Percentiles rank a stretch among this genome's conserved stretches.
Evolutionary conservation across 106 monocot genomes (phyloP).

Genomic region (Posidonia australis): DNA sequence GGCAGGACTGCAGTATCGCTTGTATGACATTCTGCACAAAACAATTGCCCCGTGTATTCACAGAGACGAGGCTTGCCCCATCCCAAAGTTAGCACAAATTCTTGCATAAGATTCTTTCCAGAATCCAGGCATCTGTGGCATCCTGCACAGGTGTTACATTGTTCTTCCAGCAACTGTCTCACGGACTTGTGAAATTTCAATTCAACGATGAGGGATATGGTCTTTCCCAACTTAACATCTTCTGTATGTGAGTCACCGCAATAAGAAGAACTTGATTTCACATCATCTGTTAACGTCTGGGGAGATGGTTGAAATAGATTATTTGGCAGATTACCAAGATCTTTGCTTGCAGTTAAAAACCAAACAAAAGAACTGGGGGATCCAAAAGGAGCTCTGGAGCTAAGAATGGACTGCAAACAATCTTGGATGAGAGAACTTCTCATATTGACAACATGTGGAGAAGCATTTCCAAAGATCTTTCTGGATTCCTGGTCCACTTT

Average conservation of each 20-base stretch:
- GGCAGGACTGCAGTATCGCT: constrained; percentile 80
- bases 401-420: constrained; percentile 57
- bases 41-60: constrained; percentile 88
- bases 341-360: constrained; percentile 49
- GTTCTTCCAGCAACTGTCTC: constrained; percentile 68
- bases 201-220: constrained; percentile 73
- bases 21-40: constrained; percentile 73
- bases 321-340: constrained; percentile 9
- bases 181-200: constrained; percentile 53
- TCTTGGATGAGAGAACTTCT: constrained; percentile 90
- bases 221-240: constrained; percentile 57
- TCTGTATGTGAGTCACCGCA: constrained; percentile 2
- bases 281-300: constrained; percentile 21
- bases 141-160: constrained; percentile 72
- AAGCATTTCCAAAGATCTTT: constrained; percentile 85
- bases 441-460: constrained; percentile 57
- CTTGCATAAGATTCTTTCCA: constrained; percentile 46
- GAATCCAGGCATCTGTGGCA: constrained; percentile 61
- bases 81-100: constrained; percentile 59
- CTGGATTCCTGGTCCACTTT: constrained; percentile 64
- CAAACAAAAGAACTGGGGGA: constrained; percentile 39
- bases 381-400: constrained; percentile 43
- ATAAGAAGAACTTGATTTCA: constrained; percentile 13
- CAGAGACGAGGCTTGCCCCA: constrained; percentile 69
- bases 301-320: constrained; percentile 21